phyloP scores from a whole-genome alignment of 768 basidiomycete genomes.

The Daedalea quercina region DNA sequence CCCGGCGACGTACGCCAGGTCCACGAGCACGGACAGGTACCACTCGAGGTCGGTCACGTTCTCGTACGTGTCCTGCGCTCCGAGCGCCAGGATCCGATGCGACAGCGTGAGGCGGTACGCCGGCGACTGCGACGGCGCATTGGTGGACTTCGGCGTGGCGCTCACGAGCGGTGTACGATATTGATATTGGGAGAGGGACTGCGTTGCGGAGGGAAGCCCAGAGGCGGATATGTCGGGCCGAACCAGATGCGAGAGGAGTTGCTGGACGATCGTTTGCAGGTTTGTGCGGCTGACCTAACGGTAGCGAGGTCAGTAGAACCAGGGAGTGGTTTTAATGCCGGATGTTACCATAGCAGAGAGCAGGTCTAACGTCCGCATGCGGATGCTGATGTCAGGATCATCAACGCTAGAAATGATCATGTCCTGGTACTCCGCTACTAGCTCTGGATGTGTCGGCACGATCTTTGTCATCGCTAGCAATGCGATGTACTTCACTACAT shows the following conservation, averaged over 20 bases:
- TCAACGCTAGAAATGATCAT: constrained; percentile 85
- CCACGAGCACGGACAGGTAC: constrained; percentile 93
- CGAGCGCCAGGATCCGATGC: constrained; percentile 79
- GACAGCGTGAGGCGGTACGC: constrained; percentile 84
- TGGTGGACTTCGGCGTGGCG: constrained; percentile 20
- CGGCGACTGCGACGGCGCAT: constrained; percentile 61
- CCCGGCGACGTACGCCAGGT: constrained; percentile 82
- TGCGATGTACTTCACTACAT: constrained; percentile 91
- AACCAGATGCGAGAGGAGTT: constrained; percentile 82
- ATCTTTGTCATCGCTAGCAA: constrained; percentile 94
- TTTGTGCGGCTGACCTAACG: constrained; percentile 77
- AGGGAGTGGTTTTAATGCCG: not conserved
- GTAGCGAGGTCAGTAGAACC: not conserved
- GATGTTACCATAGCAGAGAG: constrained; percentile 79
- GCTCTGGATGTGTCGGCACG: constrained; percentile 83
- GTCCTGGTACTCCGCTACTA: constrained; percentile 88
- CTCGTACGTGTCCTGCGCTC: constrained; percentile 77
- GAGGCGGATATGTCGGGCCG: constrained; percentile 37
- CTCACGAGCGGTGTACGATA: constrained; percentile 36
- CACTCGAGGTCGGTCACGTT: constrained; percentile 93
- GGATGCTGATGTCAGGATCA: constrained; percentile 91
- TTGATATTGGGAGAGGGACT: constrained; percentile 47
- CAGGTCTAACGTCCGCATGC: constrained; percentile 92
- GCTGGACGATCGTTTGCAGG: constrained; percentile 84
- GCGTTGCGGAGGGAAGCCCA: constrained; percentile 49